Evolutionary conservation across 805 yeast species (phyloP).

Genomic region (Lipomyces anomalus): DNA sequence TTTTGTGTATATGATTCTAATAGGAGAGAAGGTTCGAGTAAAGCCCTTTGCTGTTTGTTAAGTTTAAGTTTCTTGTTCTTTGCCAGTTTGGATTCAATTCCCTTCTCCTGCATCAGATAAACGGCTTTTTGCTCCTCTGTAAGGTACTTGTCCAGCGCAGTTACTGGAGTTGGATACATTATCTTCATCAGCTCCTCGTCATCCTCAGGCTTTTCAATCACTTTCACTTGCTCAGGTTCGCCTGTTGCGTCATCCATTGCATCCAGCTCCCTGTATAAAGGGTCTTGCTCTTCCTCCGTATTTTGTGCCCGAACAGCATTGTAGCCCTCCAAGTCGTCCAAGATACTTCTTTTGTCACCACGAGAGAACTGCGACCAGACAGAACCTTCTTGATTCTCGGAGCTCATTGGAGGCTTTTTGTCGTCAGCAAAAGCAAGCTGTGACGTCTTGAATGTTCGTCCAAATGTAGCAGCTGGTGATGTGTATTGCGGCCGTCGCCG

Average conservation of each 20-base stretch:
- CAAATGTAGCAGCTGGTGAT: too few species aligned
- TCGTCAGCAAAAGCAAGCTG: too few species aligned
- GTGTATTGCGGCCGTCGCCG: too few species aligned
- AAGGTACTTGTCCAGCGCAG: conserved; percentile 11
- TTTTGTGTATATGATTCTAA: conserved; percentile 74
- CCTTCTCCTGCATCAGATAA: conserved; percentile 12
- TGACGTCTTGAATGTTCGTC: too few species aligned
- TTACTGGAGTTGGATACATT: conserved; percentile 13
- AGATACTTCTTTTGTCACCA: not conserved
- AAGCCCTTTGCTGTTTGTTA: conserved; percentile 59
- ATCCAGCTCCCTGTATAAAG: not conserved
- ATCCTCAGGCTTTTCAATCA: conserved; percentile 9
- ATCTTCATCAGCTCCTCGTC: conserved; percentile 12
- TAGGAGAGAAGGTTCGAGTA: conserved; percentile 83
- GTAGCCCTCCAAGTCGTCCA: not conserved
- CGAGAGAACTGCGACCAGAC: not conserved
- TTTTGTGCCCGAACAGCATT: not conserved
- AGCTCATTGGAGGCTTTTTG: not conserved
- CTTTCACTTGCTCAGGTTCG: not conserved
- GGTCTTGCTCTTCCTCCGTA: not conserved
- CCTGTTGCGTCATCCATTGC: not conserved
- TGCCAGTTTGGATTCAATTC: not conserved
- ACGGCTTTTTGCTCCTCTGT: conserved; percentile 20
- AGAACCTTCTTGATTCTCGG: not conserved
- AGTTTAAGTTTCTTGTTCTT: conserved; percentile 39